phyloP scores from a whole-genome alignment of 805 yeast species.

The Monosporozyma aerobia region DNA sequence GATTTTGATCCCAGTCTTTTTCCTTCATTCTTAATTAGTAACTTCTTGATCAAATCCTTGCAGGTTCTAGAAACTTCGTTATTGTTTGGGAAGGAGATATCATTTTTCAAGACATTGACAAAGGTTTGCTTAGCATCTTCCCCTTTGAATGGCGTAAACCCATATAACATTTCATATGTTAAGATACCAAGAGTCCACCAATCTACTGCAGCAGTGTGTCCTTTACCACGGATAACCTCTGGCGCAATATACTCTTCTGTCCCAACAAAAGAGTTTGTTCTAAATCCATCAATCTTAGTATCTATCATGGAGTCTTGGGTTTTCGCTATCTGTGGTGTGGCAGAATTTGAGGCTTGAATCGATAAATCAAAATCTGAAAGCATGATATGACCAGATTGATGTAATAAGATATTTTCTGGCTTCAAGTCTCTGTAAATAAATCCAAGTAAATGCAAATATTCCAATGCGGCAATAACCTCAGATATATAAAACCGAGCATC shows the following conservation, averaged over 20 bases:
- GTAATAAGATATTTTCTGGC: conserved; percentile 90
- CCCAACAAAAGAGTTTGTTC: conserved; percentile 97
- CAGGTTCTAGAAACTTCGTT: conserved; percentile 65
- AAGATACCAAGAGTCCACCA: conserved; percentile 99
- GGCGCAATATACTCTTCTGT: conserved; percentile 99
- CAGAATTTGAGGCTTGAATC: conserved; percentile 71
- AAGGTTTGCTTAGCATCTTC: conserved; percentile 81
- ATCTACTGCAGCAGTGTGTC: conserved; percentile 96
- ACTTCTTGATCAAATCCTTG: conserved; percentile 67
- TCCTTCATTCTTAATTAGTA: conserved; percentile 79
- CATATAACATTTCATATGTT: conserved; percentile 88
- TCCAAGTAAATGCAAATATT: conserved; percentile 92
- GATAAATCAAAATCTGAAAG: conserved; percentile 91
- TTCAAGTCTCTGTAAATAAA: conserved; percentile 92
- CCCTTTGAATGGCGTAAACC: conserved; percentile 96
- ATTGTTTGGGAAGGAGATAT: conserved; percentile 67
- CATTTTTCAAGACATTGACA: conserved; percentile 75
- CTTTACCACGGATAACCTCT: conserved; percentile 92
- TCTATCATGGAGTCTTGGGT: conserved; percentile 43
- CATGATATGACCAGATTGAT: conserved; percentile 98
- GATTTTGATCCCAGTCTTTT: conserved; percentile 84
- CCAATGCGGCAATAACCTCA: conserved; percentile 95
- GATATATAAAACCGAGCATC: conserved; percentile 94
- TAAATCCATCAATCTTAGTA: conserved; percentile 89
- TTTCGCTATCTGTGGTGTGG: conserved; percentile 45